A percentile compares a stretch with the other conserved stretches of the same genome.
phyloP scores from a whole-genome alignment of 768 basidiomycete species.

The Tulasnella calospora region DNA sequence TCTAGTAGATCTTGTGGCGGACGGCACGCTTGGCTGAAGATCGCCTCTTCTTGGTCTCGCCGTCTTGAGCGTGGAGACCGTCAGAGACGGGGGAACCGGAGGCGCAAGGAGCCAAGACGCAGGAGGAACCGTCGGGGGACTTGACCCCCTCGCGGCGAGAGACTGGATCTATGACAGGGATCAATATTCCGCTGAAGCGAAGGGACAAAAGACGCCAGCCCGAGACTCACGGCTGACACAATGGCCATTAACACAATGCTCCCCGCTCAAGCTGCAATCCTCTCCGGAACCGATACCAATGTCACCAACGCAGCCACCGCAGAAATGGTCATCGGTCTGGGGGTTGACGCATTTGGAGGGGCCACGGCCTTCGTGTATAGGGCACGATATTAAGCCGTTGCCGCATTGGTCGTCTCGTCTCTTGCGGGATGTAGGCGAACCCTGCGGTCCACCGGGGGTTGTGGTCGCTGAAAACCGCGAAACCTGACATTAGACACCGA shows the following conservation, averaged over 20 bases:
- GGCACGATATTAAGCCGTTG: not conserved
- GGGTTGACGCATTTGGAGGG: conserved; percentile 19
- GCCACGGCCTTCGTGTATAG: not conserved
- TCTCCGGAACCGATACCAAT: conserved; percentile 32
- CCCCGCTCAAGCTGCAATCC: conserved; percentile 44
- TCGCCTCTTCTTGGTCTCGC: no score
- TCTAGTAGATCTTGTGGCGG: no score
- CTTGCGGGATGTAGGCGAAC: not conserved
- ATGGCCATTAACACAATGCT: conserved; percentile 37
- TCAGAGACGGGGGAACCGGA: no score
- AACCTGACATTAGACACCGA: not conserved
- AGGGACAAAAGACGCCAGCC: not conserved
- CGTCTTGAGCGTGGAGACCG: no score
- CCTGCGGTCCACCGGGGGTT: not conserved
- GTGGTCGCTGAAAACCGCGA: not conserved
- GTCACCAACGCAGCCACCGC: conserved; percentile 12
- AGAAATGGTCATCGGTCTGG: conserved; percentile 8
- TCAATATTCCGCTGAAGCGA: not conserved
- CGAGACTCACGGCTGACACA: conserved; percentile 31
- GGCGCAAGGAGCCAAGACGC: no score
- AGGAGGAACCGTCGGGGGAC: no score
- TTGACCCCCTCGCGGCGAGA: no score
- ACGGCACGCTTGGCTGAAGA: no score
- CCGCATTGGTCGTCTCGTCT: not conserved
- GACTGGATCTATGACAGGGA: not conserved